Conservation (phyloP, 2,329 filamentous ascomycete genomes). For the Botrytis hyacinthi region DNA sequence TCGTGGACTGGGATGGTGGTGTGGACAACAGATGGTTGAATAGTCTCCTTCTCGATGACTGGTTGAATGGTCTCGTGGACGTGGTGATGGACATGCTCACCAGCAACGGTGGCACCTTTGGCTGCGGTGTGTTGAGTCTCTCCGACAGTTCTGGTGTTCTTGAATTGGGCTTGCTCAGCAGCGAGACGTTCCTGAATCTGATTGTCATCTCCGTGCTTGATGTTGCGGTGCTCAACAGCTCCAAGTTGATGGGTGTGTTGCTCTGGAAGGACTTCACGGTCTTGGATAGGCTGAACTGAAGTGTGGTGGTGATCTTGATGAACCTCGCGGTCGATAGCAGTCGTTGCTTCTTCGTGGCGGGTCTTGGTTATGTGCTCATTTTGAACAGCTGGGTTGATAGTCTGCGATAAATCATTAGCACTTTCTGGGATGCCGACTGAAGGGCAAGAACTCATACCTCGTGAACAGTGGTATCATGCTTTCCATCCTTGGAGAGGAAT, state of each 20-base stretch:
- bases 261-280: slow-evolving; percentile 56
- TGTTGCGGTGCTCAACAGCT: slow-evolving; percentile 58
- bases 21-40: slow-evolving; percentile 67
- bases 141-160: slow-evolving; percentile 47
- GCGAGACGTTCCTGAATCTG: slow-evolving; percentile 49
- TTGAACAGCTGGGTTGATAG: slow-evolving; percentile 57
- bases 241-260: slow-evolving; percentile 59
- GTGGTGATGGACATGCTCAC: slow-evolving; percentile 63
- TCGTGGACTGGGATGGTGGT: slow-evolving; percentile 72
- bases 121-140: slow-evolving; percentile 50
- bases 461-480: slow-evolving; percentile 69
- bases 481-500: slow-evolving; percentile 60
- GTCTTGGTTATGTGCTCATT: slow-evolving; percentile 59
- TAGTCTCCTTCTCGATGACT: slow-evolving; percentile 65
- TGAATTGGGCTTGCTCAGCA: slow-evolving; percentile 54
- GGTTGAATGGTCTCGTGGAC: slow-evolving; percentile 57
- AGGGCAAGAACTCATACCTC: slow-evolving; percentile 42
- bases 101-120: slow-evolving; percentile 50
- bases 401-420: slow-evolving; percentile 32
- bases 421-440: background rate
- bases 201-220: slow-evolving; percentile 57
- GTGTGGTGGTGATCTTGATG: slow-evolving; percentile 73
- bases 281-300: slow-evolving; percentile 61
- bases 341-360: slow-evolving; percentile 60
- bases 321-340: slow-evolving; percentile 64